Evolutionary conservation across 148 eudicot species (phyloP), one percentile per base, ranked within the genome.

Genomic region (Drosera capensis): DNA sequence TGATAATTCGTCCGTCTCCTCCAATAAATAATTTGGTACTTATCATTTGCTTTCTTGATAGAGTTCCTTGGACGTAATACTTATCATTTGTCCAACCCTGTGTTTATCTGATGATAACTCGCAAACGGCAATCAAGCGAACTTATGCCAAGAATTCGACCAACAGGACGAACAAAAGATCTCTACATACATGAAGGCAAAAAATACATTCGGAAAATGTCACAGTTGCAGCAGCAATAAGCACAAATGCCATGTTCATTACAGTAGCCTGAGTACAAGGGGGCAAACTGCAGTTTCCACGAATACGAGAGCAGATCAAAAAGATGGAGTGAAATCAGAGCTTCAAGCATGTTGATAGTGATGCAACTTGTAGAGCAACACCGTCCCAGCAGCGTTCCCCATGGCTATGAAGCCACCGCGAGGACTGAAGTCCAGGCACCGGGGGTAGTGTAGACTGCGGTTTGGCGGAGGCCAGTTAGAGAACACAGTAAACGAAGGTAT

Each of bases 351-450:
- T 31, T 72, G 66, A 51, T 86, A 86, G 59, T 86, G 82, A 62
- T 80, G 78, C 63, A 84, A 45, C 72, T 80, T 80, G 71, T 80
- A 90, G 13, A 90, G 57, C 42, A 67, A 48, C 17, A 90, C 97
- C 40, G 78, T 76, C 29, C 94, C 92, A 17, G 71, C 75, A 28
- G 80, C 87, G 65, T 84, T 78, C 23, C 87, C 97, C 46, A 73
- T 6, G n/a, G 93, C 94, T 95, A 90, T 80, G 57, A 78, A 75
- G 28, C 97, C 97, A 39, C 97, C 75, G 43, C 70, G 77, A 1
- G 97, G 97, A 44, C 95, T 90, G 26, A 90, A 90, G 52, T 90
- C 95, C 68, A 84, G 45, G 46, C 97, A 78, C 0, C 68, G 56
- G 0, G 97, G 84, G 51, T 56, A 48, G 1, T 53, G 51, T n/a